Percentiles rank a stretch among this genome's conserved stretches.
Conservation (phyloP, 768 basidiomycete genomes). For the Leccinum subgranulosum region DNA sequence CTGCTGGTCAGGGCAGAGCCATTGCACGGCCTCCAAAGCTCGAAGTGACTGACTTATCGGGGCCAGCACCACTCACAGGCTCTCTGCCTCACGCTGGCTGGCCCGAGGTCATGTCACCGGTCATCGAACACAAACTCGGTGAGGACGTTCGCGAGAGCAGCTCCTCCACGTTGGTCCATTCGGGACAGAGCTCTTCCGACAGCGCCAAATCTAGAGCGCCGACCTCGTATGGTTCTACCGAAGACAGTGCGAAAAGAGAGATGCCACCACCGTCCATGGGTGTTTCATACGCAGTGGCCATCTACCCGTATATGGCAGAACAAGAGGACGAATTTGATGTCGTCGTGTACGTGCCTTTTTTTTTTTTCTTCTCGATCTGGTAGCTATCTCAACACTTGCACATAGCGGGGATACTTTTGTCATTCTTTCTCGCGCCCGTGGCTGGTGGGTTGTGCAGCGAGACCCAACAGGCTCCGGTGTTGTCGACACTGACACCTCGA, state of each 20-base stretch:
- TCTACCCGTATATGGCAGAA: slow-evolving; percentile 98
- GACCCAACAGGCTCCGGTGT: slow-evolving; percentile 83
- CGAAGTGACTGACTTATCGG: slow-evolving; percentile 62
- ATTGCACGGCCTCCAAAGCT: slow-evolving; percentile 63
- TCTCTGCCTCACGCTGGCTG: slow-evolving; percentile 70
- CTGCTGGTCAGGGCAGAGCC: slow-evolving; percentile 30
- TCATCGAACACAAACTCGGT: slow-evolving; percentile 45
- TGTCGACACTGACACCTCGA: slow-evolving; percentile 70
- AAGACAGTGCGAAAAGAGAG: slow-evolving; percentile 39
- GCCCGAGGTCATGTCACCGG: slow-evolving; percentile 71
- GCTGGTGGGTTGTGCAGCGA: slow-evolving; percentile 99
- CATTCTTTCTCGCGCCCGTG: slow-evolving; percentile 89
- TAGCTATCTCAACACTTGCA: slow-evolving; percentile 4
- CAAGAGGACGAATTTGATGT: slow-evolving; percentile 99
- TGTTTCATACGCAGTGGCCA: slow-evolving; percentile 93
- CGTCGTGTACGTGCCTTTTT: slow-evolving; percentile 69
- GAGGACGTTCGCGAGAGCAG: slow-evolving; percentile 40
- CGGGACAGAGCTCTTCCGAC: slow-evolving; percentile 30
- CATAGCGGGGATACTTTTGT: slow-evolving; percentile 88
- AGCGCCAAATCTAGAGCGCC: slow-evolving; percentile 17
- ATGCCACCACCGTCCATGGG: slow-evolving; percentile 44
- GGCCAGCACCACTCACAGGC: slow-evolving; percentile 52
- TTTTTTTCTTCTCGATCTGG: background rate
- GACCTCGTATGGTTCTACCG: slow-evolving; percentile 16
- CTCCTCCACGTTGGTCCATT: slow-evolving; percentile 33